Evolutionary conservation across 1,139 yeast species (phyloP), one percentile per base, ranked within the genome.

Genomic region (Protomyces arabidopsidicola): DNA sequence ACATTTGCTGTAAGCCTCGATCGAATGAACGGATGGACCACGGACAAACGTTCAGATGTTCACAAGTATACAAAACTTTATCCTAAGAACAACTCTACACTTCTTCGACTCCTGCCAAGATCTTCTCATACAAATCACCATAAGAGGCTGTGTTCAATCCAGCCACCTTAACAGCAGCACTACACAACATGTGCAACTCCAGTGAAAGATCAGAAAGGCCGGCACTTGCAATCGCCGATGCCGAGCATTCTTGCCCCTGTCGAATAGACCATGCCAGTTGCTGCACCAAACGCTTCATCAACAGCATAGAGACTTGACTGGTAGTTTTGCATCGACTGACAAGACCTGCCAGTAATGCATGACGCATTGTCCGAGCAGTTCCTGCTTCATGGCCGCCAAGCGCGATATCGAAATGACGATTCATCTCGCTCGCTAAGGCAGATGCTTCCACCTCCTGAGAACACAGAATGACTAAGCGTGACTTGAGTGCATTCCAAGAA

Each of bases 391-490:
- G 24, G 14, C 57, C 53, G 8, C 18, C 10, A 2, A 16, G 16
- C 6, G 63, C 58, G 12, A 45, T 22, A 16, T 45, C 59, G 8
- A 60, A 35, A 22, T 53, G 58, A 45, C 45, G 39, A 31, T 53
- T 42, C 36, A 60, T 8, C 24, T 60, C 63, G 8, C 53, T 35
- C 4, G 63, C 54, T 9, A 60, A 39, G 10, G 62, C 45, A 10
- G n/a, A n/a, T 31, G 22, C 24, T 3, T 53, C 58, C 39, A 27
- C 50, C 34, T 27, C 39, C 9, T 16, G 56, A 3, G 24, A 36
- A 18, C 42, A 20, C n/a, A 60, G 53, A 20, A 45, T 38, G 16
- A 14, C 8, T 5, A 60, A 27, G 14, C 63, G 58, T 16, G 42
- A 53, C 14, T 34, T 22, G 12, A 60, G 31, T 14, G 22, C 16